Evolutionary conservation across 495 filamentous ascomycete species (phyloP).

Genomic region (Aspergillus haitiensis): DNA sequence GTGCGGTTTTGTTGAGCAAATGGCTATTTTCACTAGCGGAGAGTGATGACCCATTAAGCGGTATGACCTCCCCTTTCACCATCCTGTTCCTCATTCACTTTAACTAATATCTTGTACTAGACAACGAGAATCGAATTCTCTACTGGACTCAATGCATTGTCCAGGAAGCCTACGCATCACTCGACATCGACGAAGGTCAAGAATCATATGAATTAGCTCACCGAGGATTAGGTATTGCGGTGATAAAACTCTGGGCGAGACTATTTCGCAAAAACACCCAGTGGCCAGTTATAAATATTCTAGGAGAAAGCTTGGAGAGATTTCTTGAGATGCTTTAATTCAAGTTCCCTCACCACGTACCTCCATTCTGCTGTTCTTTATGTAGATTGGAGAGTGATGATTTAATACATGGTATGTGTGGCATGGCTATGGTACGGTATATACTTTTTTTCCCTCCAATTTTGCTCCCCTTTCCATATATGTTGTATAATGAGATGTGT

Average conservation of each 20-base stretch:
- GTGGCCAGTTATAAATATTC: conserved; percentile 44
- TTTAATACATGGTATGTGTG: not conserved
- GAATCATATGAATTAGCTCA: conserved; percentile 28
- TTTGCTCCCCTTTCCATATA: not conserved
- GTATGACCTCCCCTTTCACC: conserved; percentile 19
- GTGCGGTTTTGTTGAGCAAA: conserved; percentile 48
- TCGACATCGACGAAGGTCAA: conserved; percentile 37
- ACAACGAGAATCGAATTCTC: conserved; percentile 43
- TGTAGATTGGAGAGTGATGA: not conserved
- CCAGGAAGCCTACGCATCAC: conserved; percentile 40
- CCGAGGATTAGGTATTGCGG: conserved; percentile 32
- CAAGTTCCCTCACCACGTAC: not conserved
- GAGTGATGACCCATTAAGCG: conserved; percentile 31
- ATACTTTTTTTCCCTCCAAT: not conserved
- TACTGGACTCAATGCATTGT: conserved; percentile 41
- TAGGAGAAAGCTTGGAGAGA: conserved; percentile 39
- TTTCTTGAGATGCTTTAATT: conserved; percentile 33
- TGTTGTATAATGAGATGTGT: not conserved
- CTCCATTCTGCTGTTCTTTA: not conserved
- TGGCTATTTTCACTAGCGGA: conserved; percentile 47
- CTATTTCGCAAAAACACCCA: conserved; percentile 41
- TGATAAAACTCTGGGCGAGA: conserved; percentile 41
- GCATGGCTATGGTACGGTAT: not conserved
- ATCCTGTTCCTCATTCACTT: not conserved
- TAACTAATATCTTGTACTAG: conserved; percentile 21